phyloP scores from a whole-genome alignment of 73 alveolate genomes.

The Paraurostyla sp. region DNA sequence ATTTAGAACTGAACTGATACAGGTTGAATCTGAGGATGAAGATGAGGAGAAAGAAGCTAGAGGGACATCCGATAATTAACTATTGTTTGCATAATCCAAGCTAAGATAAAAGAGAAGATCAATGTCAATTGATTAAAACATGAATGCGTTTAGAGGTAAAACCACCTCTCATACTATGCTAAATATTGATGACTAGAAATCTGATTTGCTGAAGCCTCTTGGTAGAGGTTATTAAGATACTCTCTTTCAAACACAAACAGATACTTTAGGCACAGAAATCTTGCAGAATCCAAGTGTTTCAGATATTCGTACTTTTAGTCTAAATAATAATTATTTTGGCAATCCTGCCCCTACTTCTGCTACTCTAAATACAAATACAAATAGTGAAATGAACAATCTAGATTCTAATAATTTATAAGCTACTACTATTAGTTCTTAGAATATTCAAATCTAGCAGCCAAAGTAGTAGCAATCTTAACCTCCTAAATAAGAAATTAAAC shows the following conservation, averaged over 20 bases:
- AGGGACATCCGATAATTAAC: neutral
- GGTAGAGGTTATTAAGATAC: neutral
- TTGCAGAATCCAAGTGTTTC: too few relatives aligned
- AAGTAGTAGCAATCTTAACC: neutral
- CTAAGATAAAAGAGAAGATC: neutral
- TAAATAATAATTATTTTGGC: neutral
- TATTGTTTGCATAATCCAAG: neutral
- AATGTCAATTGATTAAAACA: slow-evolving; percentile 8
- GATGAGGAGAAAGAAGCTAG: neutral
- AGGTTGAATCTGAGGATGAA: neutral
- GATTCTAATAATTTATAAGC: neutral
- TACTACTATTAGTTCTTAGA: too few relatives aligned
- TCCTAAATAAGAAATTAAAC: neutral
- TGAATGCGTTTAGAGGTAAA: neutral
- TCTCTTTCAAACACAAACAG: neutral
- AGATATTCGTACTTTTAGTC: too few relatives aligned
- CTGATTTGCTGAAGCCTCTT: neutral
- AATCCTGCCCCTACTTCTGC: neutral
- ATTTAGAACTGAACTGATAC: neutral
- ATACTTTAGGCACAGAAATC: too few relatives aligned
- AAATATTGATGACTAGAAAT: neutral
- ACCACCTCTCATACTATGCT: neutral
- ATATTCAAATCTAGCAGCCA: too few relatives aligned
- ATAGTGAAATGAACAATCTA: neutral
- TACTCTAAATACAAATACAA: neutral